Evolutionary conservation across 2,329 filamentous ascomycete genomes (phyloP).

Genomic region (Alternaria tenuissima): DNA sequence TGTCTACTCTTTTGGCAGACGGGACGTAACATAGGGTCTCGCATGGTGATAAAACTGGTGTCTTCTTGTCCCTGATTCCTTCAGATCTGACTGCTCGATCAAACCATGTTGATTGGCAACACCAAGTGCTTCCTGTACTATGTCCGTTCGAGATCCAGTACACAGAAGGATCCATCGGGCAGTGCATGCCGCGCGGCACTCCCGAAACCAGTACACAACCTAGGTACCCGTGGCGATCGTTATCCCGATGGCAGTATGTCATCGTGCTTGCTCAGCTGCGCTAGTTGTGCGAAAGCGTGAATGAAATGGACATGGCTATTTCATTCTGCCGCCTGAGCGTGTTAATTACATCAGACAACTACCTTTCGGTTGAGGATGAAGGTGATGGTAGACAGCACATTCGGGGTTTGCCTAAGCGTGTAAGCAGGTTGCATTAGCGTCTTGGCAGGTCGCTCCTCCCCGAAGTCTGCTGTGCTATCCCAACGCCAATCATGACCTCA

Average conservation of each 20-base stretch:
- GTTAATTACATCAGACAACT: not conserved
- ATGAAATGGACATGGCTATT: no score
- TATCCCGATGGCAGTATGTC: no score
- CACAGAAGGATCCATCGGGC: not conserved
- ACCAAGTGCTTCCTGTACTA: no score
- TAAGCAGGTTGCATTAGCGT: constrained; percentile 1
- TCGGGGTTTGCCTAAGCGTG: not conserved
- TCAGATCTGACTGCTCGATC: not conserved
- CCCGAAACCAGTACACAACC: not conserved
- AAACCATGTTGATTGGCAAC: no score
- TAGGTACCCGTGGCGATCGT: not conserved
- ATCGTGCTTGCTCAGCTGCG: not conserved
- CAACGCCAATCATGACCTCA: no score
- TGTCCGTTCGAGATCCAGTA: no score
- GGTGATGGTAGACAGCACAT: not conserved
- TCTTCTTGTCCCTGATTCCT: not conserved
- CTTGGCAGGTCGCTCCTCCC: not conserved
- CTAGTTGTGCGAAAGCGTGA: no score
- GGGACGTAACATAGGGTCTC: not conserved
- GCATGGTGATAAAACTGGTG: not conserved
- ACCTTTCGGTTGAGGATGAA: not conserved
- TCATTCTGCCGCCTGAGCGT: no score
- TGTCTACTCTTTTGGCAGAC: no score
- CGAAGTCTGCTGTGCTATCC: no score
- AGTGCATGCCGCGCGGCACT: not conserved